Conservation (phyloP, 352 stramenopile species). For the Albugo candida region DNA sequence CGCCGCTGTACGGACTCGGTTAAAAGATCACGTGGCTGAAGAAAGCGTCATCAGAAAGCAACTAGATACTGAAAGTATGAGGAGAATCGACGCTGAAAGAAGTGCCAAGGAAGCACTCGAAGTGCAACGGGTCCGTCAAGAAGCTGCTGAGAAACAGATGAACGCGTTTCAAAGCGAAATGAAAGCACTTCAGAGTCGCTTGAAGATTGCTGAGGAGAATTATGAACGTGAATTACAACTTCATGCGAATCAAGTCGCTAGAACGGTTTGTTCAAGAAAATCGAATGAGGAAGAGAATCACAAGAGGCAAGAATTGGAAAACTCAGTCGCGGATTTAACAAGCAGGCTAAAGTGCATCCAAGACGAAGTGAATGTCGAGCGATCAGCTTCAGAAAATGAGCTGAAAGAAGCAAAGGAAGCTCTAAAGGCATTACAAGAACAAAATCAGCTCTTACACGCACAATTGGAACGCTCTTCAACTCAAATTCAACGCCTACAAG, state of each 20-base stretch:
- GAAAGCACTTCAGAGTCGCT: conserved; percentile 18
- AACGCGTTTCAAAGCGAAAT: conserved; percentile 25
- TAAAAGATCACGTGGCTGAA: conserved; percentile 37
- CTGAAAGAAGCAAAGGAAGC: conserved; percentile 25
- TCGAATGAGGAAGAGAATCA: conserved; percentile 29
- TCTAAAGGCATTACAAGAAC: conserved; percentile 27
- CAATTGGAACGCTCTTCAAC: conserved; percentile 38
- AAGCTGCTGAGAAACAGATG: conserved; percentile 24
- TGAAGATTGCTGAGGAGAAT: conserved; percentile 36
- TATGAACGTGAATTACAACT: conserved; percentile 74
- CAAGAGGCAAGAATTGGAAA: conserved; percentile 16
- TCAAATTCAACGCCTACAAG: conserved; percentile 36
- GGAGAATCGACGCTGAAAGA: conserved; percentile 17
- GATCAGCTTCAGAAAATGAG: conserved; percentile 24
- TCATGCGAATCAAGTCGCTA: conserved; percentile 40
- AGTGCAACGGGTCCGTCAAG: conserved; percentile 21
- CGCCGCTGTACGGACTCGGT: conserved; percentile 18
- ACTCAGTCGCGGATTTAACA: conserved; percentile 21
- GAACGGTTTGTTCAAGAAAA: conserved; percentile 24
- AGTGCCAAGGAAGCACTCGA: conserved; percentile 28
- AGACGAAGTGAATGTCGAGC: conserved; percentile 15
- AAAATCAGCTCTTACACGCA: conserved; percentile 55
- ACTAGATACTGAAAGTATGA: conserved; percentile 24
- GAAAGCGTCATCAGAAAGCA: conserved; percentile 42
- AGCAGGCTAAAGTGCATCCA: conserved; percentile 17